phyloP scores from a whole-genome alignment of 441 rosid genomes.

The Gossypium davidsonii region DNA sequence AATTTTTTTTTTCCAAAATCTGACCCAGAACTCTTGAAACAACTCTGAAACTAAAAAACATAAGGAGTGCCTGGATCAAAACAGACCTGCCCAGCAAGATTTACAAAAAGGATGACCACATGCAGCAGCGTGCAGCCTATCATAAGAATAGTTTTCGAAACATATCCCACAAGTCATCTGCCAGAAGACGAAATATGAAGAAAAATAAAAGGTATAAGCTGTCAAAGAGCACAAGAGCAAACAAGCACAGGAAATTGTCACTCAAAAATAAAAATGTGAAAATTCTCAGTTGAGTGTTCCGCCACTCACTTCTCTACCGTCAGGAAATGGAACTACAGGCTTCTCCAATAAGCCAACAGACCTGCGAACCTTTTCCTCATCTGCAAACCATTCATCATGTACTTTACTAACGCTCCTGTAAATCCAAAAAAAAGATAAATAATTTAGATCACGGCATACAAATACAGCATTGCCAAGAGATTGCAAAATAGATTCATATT shows the following conservation, averaged over 20 bases:
- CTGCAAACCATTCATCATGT: conserved; percentile 78
- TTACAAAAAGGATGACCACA: conserved; percentile 72
- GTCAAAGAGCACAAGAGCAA: neutral
- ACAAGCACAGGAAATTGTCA: neutral
- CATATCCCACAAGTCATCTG: conserved; percentile 68
- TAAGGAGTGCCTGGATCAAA: neutral
- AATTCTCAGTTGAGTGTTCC: neutral
- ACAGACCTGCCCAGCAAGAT: conserved; percentile 66
- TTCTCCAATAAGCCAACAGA: conserved; percentile 60
- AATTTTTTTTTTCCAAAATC: neutral
- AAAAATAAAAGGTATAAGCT: neutral
- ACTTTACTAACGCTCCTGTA: conserved; percentile 71
- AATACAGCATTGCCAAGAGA: neutral
- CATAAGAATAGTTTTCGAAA: conserved; percentile 43
- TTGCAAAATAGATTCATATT: neutral
- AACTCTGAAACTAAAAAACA: neutral
- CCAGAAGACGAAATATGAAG: conserved; percentile 15
- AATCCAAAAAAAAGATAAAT: conserved; percentile 8
- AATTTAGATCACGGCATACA: neutral
- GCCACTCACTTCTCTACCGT: conserved; percentile 40
- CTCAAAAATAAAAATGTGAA: neutral
- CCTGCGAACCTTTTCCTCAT: conserved; percentile 55
- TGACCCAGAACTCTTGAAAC: neutral
- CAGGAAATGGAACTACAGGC: conserved; percentile 35
- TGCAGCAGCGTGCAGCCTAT: conserved; percentile 43